Conservation (phyloP, 2,329 filamentous ascomycete genomes). For the Domatiomyces globalis region DNA sequence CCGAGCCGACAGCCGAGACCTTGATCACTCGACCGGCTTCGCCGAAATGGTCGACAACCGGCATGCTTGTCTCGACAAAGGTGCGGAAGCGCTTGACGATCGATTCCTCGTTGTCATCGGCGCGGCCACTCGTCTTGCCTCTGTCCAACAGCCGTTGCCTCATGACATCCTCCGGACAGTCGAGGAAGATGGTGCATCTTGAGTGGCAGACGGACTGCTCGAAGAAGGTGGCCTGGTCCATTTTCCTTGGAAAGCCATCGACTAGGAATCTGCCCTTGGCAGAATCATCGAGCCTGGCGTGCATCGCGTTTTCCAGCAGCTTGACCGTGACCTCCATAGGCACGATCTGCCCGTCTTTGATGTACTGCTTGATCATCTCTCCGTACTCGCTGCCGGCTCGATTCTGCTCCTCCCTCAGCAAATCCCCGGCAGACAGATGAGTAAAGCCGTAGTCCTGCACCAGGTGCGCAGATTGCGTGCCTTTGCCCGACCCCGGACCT, state of each 20-base stretch:
- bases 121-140: slow-evolving; percentile 79
- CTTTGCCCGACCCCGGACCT: slow-evolving; percentile 89
- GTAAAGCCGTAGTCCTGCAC: slow-evolving; percentile 80
- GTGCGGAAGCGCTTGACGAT: slow-evolving; percentile 94
- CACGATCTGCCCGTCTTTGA: slow-evolving; percentile 87
- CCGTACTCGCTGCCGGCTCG: slow-evolving; percentile 78
- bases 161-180: slow-evolving; percentile 85
- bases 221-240: slow-evolving; percentile 92
- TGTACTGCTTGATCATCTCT: slow-evolving; percentile 81
- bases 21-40: slow-evolving; percentile 64
- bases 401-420: slow-evolving; percentile 85
- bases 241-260: slow-evolving; percentile 83
- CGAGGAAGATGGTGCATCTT: slow-evolving; percentile 80
- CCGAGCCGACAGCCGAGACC: slow-evolving; percentile 55
- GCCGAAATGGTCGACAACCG: slow-evolving; percentile 77
- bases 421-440: slow-evolving; percentile 84
- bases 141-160: slow-evolving; percentile 68
- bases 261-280: slow-evolving; percentile 58
- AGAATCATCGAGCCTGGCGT: slow-evolving; percentile 43
- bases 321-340: slow-evolving; percentile 98
- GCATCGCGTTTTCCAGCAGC: slow-evolving; percentile 88
- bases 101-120: slow-evolving; percentile 87
- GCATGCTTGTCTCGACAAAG: slow-evolving; percentile 94
- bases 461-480: slow-evolving; percentile 83
- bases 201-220: slow-evolving; percentile 77